Evolutionary conservation across 495 filamentous ascomycete genomes (phyloP), one percentile per base, ranked within the genome.

Genomic region (Penicillium waksmanii): DNA sequence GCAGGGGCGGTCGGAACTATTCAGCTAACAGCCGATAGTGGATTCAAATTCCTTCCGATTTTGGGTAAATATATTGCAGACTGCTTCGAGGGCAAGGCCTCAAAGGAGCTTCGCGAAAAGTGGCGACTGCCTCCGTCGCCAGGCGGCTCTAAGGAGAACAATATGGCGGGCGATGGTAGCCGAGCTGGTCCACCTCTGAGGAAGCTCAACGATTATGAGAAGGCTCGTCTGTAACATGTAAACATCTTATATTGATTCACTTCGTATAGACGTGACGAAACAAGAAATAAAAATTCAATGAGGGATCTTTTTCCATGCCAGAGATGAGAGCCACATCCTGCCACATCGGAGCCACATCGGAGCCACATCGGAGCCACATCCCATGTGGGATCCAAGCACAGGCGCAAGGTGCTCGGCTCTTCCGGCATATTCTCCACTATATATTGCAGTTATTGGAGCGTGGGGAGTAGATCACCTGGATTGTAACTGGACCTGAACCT

Each of bases 21-120:
- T 27, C 8, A 13, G 53, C 60, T 66, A 53, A 67, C 35, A 2
- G 25, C 0, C 19, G n/a, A 7, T 34, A 74, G 72, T 72, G 91
- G 74, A 1, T 95, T 89, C 74, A 94, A 95, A 67, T 95, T 94
- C 64, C 64, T 93, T 58, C 91, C 91, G 0, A 82, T 93, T 13
- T 67, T 95, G 8, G 91, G 91, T 5, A 84, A 87, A 44, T 84
- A 84, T 63, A 82, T 93, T 40, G 84, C 84, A 3, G 85, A 89
- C 60, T 80, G 82, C 51, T 75, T 92, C 38, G 69, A 79, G 62
- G 70, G 77, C 5, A 70, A 75, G 15, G 77, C 77, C 5, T 77
- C 82, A 0, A 66, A 68, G 10, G 75, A 77, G 56, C 81, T 89
- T 44, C 66, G 70, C 19, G 67, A 80, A 42, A 87, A 87, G 65